Evolutionary conservation across 2,329 filamentous ascomycete species (phyloP), one percentile per base, ranked within the genome.

Genomic region (Aspergillus persii): DNA sequence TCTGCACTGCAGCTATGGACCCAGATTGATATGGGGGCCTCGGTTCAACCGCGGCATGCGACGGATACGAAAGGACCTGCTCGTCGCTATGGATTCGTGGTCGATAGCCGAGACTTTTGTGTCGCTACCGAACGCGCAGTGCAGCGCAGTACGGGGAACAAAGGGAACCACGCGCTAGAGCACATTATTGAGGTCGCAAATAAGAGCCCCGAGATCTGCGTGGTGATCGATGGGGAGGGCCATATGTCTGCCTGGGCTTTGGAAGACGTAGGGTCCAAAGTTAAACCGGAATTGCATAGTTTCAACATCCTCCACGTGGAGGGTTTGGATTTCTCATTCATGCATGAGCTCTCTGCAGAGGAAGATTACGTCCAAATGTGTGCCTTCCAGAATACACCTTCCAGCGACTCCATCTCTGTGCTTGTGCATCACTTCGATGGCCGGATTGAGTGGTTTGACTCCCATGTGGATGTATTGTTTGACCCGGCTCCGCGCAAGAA

Each of bases 221-320:
- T 98, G 27, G 87, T 94, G 8, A 81, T 96, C 51, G 92, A 98
- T 74, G 87, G 88, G n/a, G 80, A 83, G 51, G 94, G 94, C 1
- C 87, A 88, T 64, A 91, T 98, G 89, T 92, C 91, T 46, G 92
- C 91, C 0, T 97, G 94, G 91, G 94, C 92, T 0, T 78, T 99
- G 57, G 93, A 98, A 73, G 93, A 94, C 69, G 84, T 96, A 23
- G 89, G 89, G 39, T 87, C 85, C 67, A 91, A 88, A 69, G 80
- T 82, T 33, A 86, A 85, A 65, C 85, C 85, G 60, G 81, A 84
- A 3, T 82, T 86, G 30, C 86, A 88, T 62, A 85, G 94, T n/a
- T 96, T 95, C 79, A 95, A 92, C 69, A 88, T 97, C 66, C 87
- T 91, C 1, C 90, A 96, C 69, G 84, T 93, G 29, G 86, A 90